Evolutionary conservation across 768 basidiomycete genomes (phyloP).

Genomic region (Termitomyces sp.): DNA sequence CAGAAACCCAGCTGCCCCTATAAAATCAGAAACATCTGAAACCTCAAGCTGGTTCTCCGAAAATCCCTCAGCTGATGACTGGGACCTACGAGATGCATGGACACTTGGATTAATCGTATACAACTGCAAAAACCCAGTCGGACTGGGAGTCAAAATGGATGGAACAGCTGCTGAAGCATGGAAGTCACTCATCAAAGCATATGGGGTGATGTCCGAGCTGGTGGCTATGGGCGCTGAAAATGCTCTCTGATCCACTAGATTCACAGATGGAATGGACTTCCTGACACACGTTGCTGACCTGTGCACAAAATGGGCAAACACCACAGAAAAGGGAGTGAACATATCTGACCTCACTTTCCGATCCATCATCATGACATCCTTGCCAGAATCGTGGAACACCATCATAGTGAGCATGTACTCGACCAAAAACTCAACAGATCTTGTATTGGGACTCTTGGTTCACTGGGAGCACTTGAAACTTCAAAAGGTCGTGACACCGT

Average conservation of each 20-base stretch:
- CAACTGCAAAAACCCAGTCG: neutral
- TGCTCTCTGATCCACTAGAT: too few species aligned
- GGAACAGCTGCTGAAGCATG: too few species aligned
- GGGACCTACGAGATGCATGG: too few species aligned
- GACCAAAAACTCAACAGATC: neutral
- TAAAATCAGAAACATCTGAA: neutral
- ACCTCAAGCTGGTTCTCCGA: neutral
- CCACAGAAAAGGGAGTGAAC: neutral
- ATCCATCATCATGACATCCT: neutral
- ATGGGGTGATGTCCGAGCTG: too few species aligned
- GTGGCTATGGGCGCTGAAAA: too few species aligned
- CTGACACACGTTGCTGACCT: too few species aligned
- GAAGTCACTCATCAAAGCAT: too few species aligned
- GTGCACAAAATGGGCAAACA: too few species aligned
- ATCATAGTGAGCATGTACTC: too few species aligned
- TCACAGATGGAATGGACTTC: too few species aligned
- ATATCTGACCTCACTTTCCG: neutral
- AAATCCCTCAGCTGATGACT: too few species aligned
- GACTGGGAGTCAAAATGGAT: too few species aligned
- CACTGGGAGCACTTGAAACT: neutral
- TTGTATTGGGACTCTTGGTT: neutral
- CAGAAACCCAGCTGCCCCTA: neutral
- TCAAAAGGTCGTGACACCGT: neutral
- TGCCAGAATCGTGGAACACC: neutral
- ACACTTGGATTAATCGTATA: neutral